These are phyloP conservation scores for Pseudotsuga menziesii DNA, from an alignment of 75 land plant genomes.

Conservation along the genomic window DNA sequence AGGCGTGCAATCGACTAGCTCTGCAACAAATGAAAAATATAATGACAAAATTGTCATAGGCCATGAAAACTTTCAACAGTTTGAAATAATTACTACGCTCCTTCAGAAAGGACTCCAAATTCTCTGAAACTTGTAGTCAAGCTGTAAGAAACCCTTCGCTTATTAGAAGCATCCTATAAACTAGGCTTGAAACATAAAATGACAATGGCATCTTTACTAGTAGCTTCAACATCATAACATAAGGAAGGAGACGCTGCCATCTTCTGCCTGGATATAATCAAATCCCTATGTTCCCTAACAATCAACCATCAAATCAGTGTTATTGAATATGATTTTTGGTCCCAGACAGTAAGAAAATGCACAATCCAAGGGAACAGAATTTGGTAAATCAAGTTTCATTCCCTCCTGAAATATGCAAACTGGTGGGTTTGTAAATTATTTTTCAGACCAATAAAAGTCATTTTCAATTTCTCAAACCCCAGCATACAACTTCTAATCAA, in stretches of 20 bases:
- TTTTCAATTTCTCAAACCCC: too few relatives aligned
- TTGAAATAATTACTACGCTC: not conserved
- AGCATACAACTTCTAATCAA: too few relatives aligned
- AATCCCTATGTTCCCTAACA: not conserved
- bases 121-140: conserved; percentile 4
- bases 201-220: not conserved
- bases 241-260: conserved; percentile 1
- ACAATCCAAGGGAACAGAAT: not conserved
- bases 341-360: not conserved
- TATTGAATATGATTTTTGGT: not conserved
- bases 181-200: not conserved
- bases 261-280: not conserved
- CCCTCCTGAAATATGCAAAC: not conserved
- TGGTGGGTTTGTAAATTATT: not conserved
- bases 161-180: not conserved
- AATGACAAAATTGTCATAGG: not conserved
- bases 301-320: not conserved
- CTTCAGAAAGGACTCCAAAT: not conserved
- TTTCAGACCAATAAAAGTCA: not conserved
- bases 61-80: not conserved
- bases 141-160: conserved; percentile 1
- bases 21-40: conserved; percentile 5
- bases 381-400: not conserved
- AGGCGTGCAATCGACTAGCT: too few relatives aligned
- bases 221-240: not conserved